A percentile compares a stretch with the other conserved stretches of the same genome.
Conservation (phyloP, 495 filamentous ascomycete species). For the Geopyxis carbonaria region DNA sequence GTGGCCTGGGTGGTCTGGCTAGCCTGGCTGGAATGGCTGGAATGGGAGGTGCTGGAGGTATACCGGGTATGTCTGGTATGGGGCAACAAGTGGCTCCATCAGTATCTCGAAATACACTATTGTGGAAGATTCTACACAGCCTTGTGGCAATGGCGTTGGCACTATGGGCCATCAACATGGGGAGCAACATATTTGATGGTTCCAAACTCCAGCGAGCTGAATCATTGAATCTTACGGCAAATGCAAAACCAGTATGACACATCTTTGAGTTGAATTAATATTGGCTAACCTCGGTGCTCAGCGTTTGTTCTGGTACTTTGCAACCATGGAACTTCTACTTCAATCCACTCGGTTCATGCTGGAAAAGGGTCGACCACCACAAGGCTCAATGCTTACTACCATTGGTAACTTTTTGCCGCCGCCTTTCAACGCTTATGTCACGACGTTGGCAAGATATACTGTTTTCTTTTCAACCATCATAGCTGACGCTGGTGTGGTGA, state of each 20-base stretch:
- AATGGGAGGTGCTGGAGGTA: too few species aligned
- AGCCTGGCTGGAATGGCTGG: background rate
- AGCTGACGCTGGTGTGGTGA: conserved; percentile 33
- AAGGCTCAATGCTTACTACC: conserved; percentile 21
- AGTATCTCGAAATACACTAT: too few species aligned
- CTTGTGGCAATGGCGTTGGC: conserved; percentile 14
- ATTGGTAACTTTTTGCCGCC: conserved; percentile 20
- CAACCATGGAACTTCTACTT: conserved; percentile 22
- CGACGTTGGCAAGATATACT: conserved; percentile 28
- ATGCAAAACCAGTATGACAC: conserved; percentile 18
- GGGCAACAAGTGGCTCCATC: too few species aligned
- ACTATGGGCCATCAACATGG: conserved; percentile 13
- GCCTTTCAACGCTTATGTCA: conserved; percentile 17
- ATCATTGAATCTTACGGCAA: conserved; percentile 7
- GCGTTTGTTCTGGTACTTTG: conserved; percentile 25
- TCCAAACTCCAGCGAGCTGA: conserved; percentile 12
- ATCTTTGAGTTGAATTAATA: conserved; percentile 1
- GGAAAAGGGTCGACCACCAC: conserved; percentile 24
- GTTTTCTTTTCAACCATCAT: conserved; percentile 33
- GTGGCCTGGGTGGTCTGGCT: background rate
- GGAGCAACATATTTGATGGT: conserved; percentile 15
- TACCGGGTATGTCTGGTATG: too few species aligned
- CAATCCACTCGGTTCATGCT: conserved; percentile 22
- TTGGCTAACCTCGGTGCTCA: conserved; percentile 9
- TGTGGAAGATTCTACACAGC: conserved; percentile 20